Conservation (phyloP, 768 basidiomycete species). For the Cystobasidiopsis lactophilus region DNA sequence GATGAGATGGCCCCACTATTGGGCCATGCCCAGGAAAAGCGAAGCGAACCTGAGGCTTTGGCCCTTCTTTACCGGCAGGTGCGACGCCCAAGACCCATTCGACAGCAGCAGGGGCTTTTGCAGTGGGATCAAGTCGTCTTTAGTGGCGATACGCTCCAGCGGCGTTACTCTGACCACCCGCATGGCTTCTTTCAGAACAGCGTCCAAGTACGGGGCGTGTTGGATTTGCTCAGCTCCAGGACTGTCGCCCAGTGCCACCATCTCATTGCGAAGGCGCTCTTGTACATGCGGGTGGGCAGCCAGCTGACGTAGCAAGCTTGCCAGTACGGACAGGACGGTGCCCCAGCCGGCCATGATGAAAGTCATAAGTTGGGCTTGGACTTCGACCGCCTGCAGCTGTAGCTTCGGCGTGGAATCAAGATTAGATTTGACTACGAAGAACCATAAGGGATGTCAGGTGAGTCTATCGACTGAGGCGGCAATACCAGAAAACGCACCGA, state of each 20-base stretch:
- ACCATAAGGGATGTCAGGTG: no score
- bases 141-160: not conserved
- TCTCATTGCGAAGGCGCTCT: not conserved
- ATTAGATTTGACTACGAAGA: not conserved
- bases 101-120: not conserved
- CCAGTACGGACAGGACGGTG: not conserved
- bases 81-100: not conserved
- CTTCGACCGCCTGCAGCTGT: not conserved
- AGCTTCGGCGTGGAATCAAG: not conserved
- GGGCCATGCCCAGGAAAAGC: no score
- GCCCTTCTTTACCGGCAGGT: not conserved
- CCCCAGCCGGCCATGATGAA: constrained; percentile 2
- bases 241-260: not conserved
- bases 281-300: not conserved
- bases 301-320: not conserved
- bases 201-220: not conserved
- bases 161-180: not conserved
- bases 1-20: no score
- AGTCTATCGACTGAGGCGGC: not conserved
- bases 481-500: not conserved
- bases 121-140: not conserved
- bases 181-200: not conserved
- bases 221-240: not conserved
- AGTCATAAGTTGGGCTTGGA: constrained; percentile 2
- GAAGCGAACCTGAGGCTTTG: not conserved